These are phyloP conservation scores for Vaccinium vitisidaea DNA, from an alignment of 148 eudicot genomes.

Conservation along the genomic window DNA sequence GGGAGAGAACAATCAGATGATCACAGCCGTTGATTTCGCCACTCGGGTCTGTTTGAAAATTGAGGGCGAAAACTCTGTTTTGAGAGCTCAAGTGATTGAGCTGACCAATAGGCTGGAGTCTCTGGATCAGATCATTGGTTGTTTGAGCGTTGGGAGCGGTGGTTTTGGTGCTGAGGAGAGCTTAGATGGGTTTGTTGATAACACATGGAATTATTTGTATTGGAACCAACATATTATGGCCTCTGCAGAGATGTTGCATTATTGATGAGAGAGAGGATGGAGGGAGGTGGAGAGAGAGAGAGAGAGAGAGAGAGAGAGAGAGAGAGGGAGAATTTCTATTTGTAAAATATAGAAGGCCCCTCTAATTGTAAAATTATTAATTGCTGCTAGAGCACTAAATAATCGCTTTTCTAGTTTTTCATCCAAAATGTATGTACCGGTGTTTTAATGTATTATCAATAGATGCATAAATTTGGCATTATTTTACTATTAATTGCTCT, in stretches of 20 bases:
- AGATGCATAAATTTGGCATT: not conserved
- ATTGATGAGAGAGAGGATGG: constrained; percentile 15
- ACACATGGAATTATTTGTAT: constrained; percentile 38
- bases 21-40: constrained; percentile 31
- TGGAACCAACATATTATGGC: constrained; percentile 52
- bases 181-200: constrained; percentile 22
- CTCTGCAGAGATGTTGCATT: constrained; percentile 45
- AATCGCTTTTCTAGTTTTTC: too few species aligned
- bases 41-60: constrained; percentile 41
- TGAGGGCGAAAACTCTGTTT: constrained; percentile 56
- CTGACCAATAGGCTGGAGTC: constrained; percentile 57
- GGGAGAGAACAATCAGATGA: constrained; percentile 41
- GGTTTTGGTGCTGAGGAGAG: constrained; percentile 25
- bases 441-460: too few species aligned
- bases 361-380: too few species aligned
- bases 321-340: too few species aligned
- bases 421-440: not conserved
- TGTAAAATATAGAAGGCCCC: too few species aligned
- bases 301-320: too few species aligned
- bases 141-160: constrained; percentile 19
- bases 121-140: constrained; percentile 46
- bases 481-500: too few species aligned
- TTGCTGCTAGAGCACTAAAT: too few species aligned
- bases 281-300: not conserved
- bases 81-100: constrained; percentile 70